Evolutionary conservation across 805 yeast genomes (phyloP).

Genomic region (Myxozyma sirexii): DNA sequence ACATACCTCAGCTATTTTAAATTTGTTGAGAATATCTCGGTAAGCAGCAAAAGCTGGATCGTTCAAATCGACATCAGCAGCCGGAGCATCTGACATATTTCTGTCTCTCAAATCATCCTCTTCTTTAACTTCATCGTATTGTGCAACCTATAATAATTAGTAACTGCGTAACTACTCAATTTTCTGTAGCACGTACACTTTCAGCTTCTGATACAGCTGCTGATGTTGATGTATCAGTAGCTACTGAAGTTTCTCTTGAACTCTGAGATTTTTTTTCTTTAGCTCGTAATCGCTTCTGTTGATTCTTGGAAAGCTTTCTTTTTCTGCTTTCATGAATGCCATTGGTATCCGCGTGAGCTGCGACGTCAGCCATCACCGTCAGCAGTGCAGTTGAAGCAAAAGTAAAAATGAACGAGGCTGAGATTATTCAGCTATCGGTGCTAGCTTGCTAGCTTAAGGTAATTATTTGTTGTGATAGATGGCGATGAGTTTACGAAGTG

Average conservation of each 20-base stretch:
- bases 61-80: conserved; percentile 25
- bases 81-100: background rate
- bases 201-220: conserved; percentile 11
- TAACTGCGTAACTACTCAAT: background rate
- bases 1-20: conserved; percentile 38
- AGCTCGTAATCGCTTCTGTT: conserved; percentile 24
- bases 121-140: conserved; percentile 5
- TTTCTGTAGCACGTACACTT: background rate
- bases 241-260: conserved; percentile 20
- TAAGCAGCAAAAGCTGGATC: conserved; percentile 45
- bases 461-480: too few relatives aligned
- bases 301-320: conserved; percentile 26
- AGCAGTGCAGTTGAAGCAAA: too few relatives aligned
- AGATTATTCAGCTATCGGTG: too few relatives aligned
- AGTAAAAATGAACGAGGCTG: too few relatives aligned
- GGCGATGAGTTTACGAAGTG: background rate
- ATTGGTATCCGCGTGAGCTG: background rate
- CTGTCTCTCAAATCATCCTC: conserved; percentile 1
- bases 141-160: background rate
- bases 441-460: too few relatives aligned
- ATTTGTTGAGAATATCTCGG: conserved; percentile 44
- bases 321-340: conserved; percentile 7
- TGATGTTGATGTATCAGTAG: conserved; percentile 3
- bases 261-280: conserved; percentile 20
- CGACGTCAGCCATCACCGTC: background rate